These are phyloP conservation scores for Saccharomycopsis microspora DNA, from an alignment of 805 yeast genomes.

Conservation along the genomic window DNA sequence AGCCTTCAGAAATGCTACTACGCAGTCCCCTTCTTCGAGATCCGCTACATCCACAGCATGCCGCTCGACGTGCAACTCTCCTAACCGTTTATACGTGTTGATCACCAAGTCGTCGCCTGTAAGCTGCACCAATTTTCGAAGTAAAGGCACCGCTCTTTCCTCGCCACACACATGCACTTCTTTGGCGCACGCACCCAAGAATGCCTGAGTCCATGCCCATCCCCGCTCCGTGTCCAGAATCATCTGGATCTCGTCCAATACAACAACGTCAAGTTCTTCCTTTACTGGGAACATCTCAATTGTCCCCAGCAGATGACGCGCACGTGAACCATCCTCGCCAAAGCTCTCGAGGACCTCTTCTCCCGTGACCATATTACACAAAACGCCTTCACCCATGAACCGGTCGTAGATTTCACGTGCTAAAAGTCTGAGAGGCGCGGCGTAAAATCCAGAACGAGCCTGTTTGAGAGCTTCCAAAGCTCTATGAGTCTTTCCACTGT, in stretches of 20 bases:
- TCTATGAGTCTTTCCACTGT: conserved; percentile 85
- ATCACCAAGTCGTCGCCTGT: conserved; percentile 80
- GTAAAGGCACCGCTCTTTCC: conserved; percentile 62
- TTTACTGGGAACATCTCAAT: conserved; percentile 82
- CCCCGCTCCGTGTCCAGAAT: conserved; percentile 72
- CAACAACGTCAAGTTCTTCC: conserved; percentile 70
- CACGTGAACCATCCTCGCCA: conserved; percentile 56
- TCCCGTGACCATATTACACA: conserved; percentile 89
- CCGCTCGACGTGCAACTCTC: conserved; percentile 48
- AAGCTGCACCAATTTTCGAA: conserved; percentile 42
- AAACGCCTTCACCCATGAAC: conserved; percentile 50
- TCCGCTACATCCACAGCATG: conserved; percentile 24
- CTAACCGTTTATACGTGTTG: conserved; percentile 62
- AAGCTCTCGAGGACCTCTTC: conserved; percentile 59
- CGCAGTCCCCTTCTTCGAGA: conserved; percentile 69
- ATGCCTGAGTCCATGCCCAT: conserved; percentile 88
- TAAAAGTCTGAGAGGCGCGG: conserved; percentile 84
- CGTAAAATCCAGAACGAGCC: conserved; percentile 74
- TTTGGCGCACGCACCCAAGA: conserved; percentile 75
- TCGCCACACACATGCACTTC: conserved; percentile 95
- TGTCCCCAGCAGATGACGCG: conserved; percentile 76
- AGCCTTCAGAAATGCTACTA: conserved; percentile 75
- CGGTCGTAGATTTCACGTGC: conserved; percentile 89
- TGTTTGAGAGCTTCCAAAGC: conserved; percentile 60
- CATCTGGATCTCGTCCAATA: conserved; percentile 96